phyloP scores from a whole-genome alignment of 768 basidiomycete species.

The Tylopilus cervinicoccineus region DNA sequence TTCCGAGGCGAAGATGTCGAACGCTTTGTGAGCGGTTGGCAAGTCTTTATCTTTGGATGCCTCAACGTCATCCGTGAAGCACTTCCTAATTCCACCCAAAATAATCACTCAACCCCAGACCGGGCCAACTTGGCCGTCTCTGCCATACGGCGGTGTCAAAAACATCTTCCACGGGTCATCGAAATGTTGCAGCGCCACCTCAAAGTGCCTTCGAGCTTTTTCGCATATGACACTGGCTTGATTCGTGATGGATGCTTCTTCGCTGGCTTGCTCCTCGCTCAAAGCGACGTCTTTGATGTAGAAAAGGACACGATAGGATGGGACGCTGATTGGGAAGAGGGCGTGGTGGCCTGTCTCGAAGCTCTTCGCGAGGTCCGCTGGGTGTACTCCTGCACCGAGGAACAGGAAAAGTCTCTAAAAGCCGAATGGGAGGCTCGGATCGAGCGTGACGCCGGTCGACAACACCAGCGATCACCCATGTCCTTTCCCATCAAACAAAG shows the following conservation, averaged over 20 bases:
- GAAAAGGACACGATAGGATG: conserved; percentile 21
- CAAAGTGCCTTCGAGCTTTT: conserved; percentile 45
- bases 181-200: conserved; percentile 51
- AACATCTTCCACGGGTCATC: conserved; percentile 47
- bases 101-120: conserved; percentile 36
- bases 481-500: conserved; percentile 24
- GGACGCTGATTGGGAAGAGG: conserved; percentile 31
- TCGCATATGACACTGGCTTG: conserved; percentile 82
- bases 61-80: conserved; percentile 85
- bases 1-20: conserved; percentile 51
- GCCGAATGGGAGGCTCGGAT: conserved; percentile 41
- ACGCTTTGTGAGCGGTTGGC: conserved; percentile 81
- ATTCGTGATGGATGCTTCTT: conserved; percentile 90
- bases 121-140: conserved; percentile 42
- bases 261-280: conserved; percentile 73
- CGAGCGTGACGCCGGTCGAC: conserved; percentile 30
- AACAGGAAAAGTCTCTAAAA: conserved; percentile 60
- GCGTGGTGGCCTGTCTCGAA: conserved; percentile 51
- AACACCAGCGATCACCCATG: conserved; percentile 21
- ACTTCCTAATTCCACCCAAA: conserved; percentile 48
- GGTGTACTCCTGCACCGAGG: conserved; percentile 72
- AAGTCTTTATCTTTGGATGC: conserved; percentile 91
- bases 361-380: conserved; percentile 83
- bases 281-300: conserved; percentile 36
- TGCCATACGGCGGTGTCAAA: conserved; percentile 46